These are phyloP conservation scores for Clarireedia paspali DNA, from an alignment of 2,329 filamentous ascomycete species.

Conservation along the genomic window DNA sequence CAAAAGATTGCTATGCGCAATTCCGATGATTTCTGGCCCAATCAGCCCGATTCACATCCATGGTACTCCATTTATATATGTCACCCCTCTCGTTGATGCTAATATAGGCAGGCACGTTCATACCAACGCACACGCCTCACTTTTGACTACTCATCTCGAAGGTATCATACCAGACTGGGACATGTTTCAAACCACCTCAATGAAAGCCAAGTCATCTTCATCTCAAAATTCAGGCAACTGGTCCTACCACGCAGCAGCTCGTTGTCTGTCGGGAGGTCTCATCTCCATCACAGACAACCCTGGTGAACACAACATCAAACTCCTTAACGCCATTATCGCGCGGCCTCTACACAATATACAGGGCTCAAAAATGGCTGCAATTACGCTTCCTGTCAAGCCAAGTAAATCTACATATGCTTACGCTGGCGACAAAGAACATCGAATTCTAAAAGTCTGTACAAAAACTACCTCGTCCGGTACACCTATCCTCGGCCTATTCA, in stretches of 20 bases:
- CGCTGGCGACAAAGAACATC: constrained; percentile 1
- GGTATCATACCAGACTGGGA: constrained; percentile 10
- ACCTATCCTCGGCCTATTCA: constrained; percentile 9
- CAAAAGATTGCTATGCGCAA: constrained; percentile 9
- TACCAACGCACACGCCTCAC: constrained; percentile 11
- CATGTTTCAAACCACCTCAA: constrained; percentile 13
- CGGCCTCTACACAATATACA: background rate
- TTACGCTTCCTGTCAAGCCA: constrained; percentile 5
- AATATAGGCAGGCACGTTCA: constrained; percentile 10
- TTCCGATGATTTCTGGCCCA: constrained; percentile 15
- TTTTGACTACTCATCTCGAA: constrained; percentile 11
- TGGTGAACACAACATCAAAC: background rate
- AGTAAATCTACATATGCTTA: constrained; percentile 10
- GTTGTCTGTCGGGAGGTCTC: constrained; percentile 12
- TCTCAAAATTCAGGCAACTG: constrained; percentile 4
- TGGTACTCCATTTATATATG: constrained; percentile 4
- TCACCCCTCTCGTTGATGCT: background rate
- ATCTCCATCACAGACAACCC: constrained; percentile 15
- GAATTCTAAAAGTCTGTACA: constrained; percentile 7
- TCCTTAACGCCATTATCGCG: background rate
- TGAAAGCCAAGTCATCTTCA: background rate
- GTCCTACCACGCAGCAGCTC: constrained; percentile 10
- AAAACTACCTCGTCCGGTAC: constrained; percentile 3
- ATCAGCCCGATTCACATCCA: constrained; percentile 10
- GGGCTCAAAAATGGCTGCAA: background rate